Percentiles rank a stretch among this genome's conserved stretches.
Conservation (phyloP, 352 stramenopile genomes). For the Globisporangium okanoganense region DNA sequence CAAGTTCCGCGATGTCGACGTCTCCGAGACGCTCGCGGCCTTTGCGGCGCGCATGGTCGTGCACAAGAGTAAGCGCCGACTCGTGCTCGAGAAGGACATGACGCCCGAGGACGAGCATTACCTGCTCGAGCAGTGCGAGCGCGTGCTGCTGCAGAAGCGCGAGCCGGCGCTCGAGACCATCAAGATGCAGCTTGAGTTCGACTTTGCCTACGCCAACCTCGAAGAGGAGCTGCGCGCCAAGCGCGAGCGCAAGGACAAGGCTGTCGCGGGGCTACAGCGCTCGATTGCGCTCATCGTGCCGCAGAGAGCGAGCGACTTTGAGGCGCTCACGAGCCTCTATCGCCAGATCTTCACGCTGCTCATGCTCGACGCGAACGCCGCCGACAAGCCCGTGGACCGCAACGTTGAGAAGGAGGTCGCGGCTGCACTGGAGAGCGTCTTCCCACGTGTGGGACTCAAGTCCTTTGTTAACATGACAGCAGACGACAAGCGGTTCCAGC, state of each 20-base stretch:
- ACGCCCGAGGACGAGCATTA: slow-evolving; percentile 63
- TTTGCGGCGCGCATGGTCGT: slow-evolving; percentile 78
- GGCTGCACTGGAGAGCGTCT: slow-evolving; percentile 92
- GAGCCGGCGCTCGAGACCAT: slow-evolving; percentile 88
- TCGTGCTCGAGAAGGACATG: slow-evolving; percentile 78
- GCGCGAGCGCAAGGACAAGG: slow-evolving; percentile 50
- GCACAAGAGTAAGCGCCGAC: slow-evolving; percentile 52
- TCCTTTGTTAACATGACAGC: slow-evolving; percentile 87
- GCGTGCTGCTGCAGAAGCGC: slow-evolving; percentile 65
- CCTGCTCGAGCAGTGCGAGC: slow-evolving; percentile 76
- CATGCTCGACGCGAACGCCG: slow-evolving; percentile 60
- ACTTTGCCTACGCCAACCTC: slow-evolving; percentile 87
- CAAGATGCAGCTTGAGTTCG: slow-evolving; percentile 95
- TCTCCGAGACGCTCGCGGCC: slow-evolving; percentile 86
- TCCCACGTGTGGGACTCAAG: slow-evolving; percentile 92
- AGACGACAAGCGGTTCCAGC: slow-evolving; percentile 90
- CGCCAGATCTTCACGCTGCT: slow-evolving; percentile 84
- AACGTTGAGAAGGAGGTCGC: slow-evolving; percentile 84
- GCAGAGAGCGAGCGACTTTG: slow-evolving; percentile 81
- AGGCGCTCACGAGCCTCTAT: slow-evolving; percentile 90
- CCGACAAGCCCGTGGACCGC: slow-evolving; percentile 46
- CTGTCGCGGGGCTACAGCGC: slow-evolving; percentile 60
- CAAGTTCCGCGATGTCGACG: slow-evolving; percentile 67
- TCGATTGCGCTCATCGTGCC: slow-evolving; percentile 78
- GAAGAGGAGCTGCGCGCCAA: slow-evolving; percentile 67